Base-by-base conservation (phyloP, 768 basidiomycete genomes). In the Asterophora parasitica region DNA sequence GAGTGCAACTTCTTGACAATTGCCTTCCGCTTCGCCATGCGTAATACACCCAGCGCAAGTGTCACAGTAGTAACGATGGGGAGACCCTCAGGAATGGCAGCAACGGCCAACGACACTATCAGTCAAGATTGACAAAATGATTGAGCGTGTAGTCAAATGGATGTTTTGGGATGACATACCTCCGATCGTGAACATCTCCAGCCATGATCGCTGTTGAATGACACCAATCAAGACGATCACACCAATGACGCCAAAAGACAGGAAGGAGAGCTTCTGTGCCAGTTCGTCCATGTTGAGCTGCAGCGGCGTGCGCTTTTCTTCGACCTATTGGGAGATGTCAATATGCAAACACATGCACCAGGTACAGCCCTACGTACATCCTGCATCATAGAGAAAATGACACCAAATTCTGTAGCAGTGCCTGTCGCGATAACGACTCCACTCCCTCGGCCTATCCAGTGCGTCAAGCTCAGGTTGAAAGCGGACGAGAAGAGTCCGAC, bases 131-230 rank as follows among this genome's bases (percentile, higher is more conserved):
- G 23, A 50, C 26, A 4, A 42, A 33, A 28, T 30, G 13, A n/a
- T n/a, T 23, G 34, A 37, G 8, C 4, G 9, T 6, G 37, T 28
- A 13, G 20, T 19, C 17, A 17, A 41, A 39, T 4, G 31, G 4
- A 19, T 20, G 13, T 26, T 4, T 8, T 8, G 23, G 17, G 1
- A 7, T 13, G 32, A 65, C 81, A 44, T 58, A 94, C 93, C 93
- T 73, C 94, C 94, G 52, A 98, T 98, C 7, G 94, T 98, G 62
- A 98, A 97, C 95, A 97, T 98, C 39, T 95, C 94, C 9, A 97
- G 69, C 94, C 92, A 96, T 8, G 86, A 78, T 15, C 95, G 76
- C 32, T 81, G 72, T 61, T 97, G 94, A 52, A 84, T 67, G 12
- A 94, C 81, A 7, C 94, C 95, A 52, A 97, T 85, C 44, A 97